Percentiles rank a stretch among this genome's conserved stretches.
Conservation (phyloP, 2,329 filamentous ascomycete genomes). For the Dothideomycetidae sp. region DNA sequence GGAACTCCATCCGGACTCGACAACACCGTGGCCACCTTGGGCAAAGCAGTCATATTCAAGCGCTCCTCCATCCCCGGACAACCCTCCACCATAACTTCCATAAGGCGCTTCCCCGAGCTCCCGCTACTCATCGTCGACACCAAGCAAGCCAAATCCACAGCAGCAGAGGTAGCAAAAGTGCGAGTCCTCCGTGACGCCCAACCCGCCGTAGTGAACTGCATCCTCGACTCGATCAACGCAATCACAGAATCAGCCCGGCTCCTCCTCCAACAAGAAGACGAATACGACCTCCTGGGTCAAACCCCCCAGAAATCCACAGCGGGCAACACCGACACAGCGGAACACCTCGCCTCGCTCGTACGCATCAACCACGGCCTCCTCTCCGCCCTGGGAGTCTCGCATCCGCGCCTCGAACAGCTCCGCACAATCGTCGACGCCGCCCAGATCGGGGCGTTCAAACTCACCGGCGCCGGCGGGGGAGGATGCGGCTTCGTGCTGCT, state of each 20-base stretch:
- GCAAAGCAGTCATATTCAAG: conserved; percentile 87
- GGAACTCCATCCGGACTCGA: conserved; percentile 94
- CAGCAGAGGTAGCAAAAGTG: conserved; percentile 77
- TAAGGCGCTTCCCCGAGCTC: conserved; percentile 83
- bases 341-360: conserved; percentile 72
- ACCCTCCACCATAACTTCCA: conserved; percentile 59
- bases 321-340: conserved; percentile 47
- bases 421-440: conserved; percentile 81
- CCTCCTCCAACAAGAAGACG: conserved; percentile 18
- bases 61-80: conserved; percentile 56
- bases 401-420: conserved; percentile 82
- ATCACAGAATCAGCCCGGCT: conserved; percentile 47
- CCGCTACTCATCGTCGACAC: conserved; percentile 86
- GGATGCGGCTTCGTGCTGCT: conserved; percentile 90
- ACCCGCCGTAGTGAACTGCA: conserved; percentile 61
- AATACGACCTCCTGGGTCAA: neutral
- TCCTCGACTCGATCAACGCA: conserved; percentile 74
- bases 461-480: conserved; percentile 89
- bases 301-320: conserved; percentile 21
- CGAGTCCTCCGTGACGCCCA: conserved; percentile 54
- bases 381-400: conserved; percentile 82
- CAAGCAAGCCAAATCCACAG: conserved; percentile 71
- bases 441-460: conserved; percentile 89
- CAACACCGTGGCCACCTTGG: conserved; percentile 87
- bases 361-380: conserved; percentile 87